Conservation (phyloP, 2,329 filamentous ascomycete species). For the Cercospora berteroae region DNA sequence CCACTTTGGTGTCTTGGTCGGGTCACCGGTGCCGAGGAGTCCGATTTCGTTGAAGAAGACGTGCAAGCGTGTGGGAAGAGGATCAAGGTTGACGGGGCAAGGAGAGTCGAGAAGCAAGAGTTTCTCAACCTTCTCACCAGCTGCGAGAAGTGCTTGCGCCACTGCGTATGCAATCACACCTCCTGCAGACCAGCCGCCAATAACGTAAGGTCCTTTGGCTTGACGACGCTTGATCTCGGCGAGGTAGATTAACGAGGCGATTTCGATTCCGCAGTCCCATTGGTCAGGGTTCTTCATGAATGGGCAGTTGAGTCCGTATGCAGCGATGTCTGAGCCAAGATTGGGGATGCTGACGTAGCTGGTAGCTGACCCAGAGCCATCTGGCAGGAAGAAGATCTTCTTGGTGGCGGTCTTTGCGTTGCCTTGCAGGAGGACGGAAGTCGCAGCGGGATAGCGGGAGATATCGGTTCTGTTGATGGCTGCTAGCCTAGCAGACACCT, state of each 20-base stretch:
- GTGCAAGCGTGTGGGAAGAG: conserved; percentile 58
- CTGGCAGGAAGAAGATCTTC: conserved; percentile 54
- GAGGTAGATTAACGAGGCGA: conserved; percentile 64
- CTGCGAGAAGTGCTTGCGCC: conserved; percentile 48
- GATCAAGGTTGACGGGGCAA: conserved; percentile 52
- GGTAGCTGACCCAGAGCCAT: conserved; percentile 61
- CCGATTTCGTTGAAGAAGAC: conserved; percentile 72
- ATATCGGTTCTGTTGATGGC: conserved; percentile 42
- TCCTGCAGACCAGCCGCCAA: conserved; percentile 57
- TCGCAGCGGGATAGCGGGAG: conserved; percentile 48
- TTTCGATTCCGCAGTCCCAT: conserved; percentile 64
- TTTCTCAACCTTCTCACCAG: conserved; percentile 50
- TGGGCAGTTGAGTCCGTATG: conserved; percentile 63
- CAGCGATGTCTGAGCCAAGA: conserved; percentile 50
- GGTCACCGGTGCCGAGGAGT: conserved; percentile 63
- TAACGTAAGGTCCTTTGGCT: conserved; percentile 58
- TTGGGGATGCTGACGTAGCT: conserved; percentile 63
- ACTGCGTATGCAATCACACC: conserved; percentile 57
- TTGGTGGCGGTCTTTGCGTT: conserved; percentile 57
- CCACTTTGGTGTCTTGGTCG: conserved; percentile 66
- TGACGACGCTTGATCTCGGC: conserved; percentile 70
- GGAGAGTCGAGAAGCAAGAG: conserved; percentile 56
- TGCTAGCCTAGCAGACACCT: conserved; percentile 50
- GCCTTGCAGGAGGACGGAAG: conserved; percentile 58
- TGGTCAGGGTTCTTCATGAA: conserved; percentile 69